Base-by-base conservation (phyloP, 2,329 filamentous ascomycete species). In the Venturia pyrina region DNA sequence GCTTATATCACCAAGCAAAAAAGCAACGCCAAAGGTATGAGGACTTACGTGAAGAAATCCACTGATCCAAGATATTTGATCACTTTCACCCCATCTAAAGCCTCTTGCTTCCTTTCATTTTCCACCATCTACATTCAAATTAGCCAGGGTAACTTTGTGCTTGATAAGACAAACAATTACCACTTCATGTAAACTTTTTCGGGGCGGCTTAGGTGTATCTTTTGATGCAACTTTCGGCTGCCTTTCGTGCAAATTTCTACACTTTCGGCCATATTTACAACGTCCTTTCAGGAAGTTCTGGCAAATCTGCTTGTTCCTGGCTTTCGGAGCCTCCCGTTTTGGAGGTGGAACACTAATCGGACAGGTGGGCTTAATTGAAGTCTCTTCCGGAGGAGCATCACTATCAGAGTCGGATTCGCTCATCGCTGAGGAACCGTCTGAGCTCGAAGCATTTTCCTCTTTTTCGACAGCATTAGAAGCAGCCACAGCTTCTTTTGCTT, bases 321-420 rank as follows among this genome's bases (percentile, higher is more conserved):
- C 5, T 19, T 21, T 28, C 6, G 34, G 63, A 19, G 21, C 50
- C 40, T 57, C 53, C 4, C 63, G 48, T 19, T 19, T 48, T 28
- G 50, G 63, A 41, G 63, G 46, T 1, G 63, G 48, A 17, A 65
- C 37, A 28, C 17, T 44, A 13, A 65, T 28, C 1, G 63, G 50
- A 24, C 28, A 13, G 6, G 34, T 19, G 11, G 48, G 28, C 62
- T 62, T 66, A 11, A 59, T 37, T 21, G 64, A 62, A 6, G 21
- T 43, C n/a, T 61, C 64, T 53, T 66, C 64, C 13, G 64, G 64
- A 21, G 34, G 64, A 48, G 56, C 57, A 40, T 66, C 64, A 11
- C 48, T 59, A 56, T 66, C 64, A n/a, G 56, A 48, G 19, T 28
- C 57, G 41, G 64, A 65, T 13, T 65, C 63, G 28, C 43, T 53